phyloP scores from a whole-genome alignment of 108 stramenopile species.

The Cylindrotheca closterium region DNA sequence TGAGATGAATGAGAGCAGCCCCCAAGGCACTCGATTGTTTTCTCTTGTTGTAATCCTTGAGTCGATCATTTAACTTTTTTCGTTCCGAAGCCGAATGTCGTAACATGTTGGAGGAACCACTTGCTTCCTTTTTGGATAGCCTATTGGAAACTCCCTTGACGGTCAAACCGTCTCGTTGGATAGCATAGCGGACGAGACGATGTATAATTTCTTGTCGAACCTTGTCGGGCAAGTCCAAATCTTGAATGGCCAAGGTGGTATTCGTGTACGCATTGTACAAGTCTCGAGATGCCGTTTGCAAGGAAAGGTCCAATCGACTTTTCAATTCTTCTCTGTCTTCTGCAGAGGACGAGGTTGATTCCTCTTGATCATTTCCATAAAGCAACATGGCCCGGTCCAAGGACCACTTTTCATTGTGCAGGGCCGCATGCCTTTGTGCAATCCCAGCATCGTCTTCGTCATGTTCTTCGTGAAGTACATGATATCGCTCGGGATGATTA shows the following conservation, averaged over 20 bases:
- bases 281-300: slow-evolving; percentile 42
- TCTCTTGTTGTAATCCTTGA: slow-evolving; percentile 44
- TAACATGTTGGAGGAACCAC: background rate
- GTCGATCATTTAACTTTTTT: slow-evolving; percentile 1
- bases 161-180: slow-evolving; percentile 37
- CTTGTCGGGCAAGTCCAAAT: slow-evolving; percentile 36
- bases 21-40: slow-evolving; percentile 47
- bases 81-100: slow-evolving; percentile 12
- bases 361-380: slow-evolving; percentile 31
- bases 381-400: slow-evolving; percentile 52
- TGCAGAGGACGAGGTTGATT: background rate
- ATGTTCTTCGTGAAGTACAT: slow-evolving; percentile 44
- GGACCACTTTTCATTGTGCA: slow-evolving; percentile 59
- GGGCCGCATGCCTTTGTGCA: slow-evolving; percentile 7
- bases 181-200: slow-evolving; percentile 38
- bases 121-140: slow-evolving; percentile 11
- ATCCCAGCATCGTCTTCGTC: slow-evolving; percentile 11
- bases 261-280: slow-evolving; percentile 50
- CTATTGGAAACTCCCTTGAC: slow-evolving; percentile 51
- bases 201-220: slow-evolving; percentile 33
- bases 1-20: slow-evolving; percentile 49
- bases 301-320: slow-evolving; percentile 22
- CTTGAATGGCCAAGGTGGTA: slow-evolving; percentile 18
- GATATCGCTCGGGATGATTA: background rate
- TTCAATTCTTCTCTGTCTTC: slow-evolving; percentile 37